Conservation (phyloP, 2,329 filamentous ascomycete genomes). For the Didymosphaeria variabile region DNA sequence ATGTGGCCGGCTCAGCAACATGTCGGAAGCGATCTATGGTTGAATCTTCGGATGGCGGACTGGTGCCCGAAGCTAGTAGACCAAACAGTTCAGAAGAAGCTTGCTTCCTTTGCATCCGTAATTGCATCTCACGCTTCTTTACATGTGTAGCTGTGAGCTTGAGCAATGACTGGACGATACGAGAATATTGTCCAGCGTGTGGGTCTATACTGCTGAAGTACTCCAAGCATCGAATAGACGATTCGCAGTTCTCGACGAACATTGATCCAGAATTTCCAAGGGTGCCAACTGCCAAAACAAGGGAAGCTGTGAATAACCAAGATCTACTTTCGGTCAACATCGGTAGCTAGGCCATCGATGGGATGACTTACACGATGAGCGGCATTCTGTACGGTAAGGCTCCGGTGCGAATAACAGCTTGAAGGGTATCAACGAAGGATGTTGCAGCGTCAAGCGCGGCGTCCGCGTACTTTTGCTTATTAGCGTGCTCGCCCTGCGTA, state of each 20-base stretch:
- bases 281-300: slow-evolving; percentile 38
- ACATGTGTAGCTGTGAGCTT: slow-evolving; percentile 36
- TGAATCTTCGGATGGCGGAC: not conserved
- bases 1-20: slow-evolving; percentile 5
- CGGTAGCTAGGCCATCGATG: no score
- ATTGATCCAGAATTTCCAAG: slow-evolving; percentile 35
- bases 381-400: slow-evolving; percentile 41
- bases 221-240: slow-evolving; percentile 36
- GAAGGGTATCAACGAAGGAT: slow-evolving; percentile 38
- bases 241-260: slow-evolving; percentile 32
- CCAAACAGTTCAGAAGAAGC: slow-evolving; percentile 43
- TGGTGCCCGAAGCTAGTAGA: slow-evolving; percentile 27
- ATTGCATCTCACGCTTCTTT: slow-evolving; percentile 32
- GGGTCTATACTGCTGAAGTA: slow-evolving; percentile 40
- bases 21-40: not conserved
- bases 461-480: slow-evolving; percentile 42
- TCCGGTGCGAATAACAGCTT: slow-evolving; percentile 28
- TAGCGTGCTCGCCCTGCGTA: slow-evolving; percentile 34
- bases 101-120: slow-evolving; percentile 37
- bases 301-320: slow-evolving; percentile 43
- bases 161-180: slow-evolving; percentile 37
- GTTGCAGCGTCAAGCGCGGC: slow-evolving; percentile 40
- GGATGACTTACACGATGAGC: slow-evolving; percentile 38
- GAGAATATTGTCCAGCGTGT: slow-evolving; percentile 42
- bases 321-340: slow-evolving; percentile 10